Base-by-base conservation (phyloP, 2,329 filamentous ascomycete genomes). In the Penicillium sp. region DNA sequence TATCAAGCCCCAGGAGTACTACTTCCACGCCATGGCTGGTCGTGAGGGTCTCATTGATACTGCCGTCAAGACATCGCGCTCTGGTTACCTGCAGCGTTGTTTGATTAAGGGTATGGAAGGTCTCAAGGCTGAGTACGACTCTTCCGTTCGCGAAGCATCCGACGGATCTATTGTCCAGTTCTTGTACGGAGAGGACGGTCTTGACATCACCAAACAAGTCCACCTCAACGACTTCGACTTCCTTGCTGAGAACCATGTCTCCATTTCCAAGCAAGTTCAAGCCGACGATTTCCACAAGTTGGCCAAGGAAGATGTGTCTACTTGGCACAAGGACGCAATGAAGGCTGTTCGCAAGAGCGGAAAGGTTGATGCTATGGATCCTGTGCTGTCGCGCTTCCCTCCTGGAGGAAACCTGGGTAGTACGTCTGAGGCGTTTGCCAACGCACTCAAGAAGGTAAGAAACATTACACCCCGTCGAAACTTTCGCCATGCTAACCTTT, bases 101-200 rank as follows among this genome's bases (percentile, higher is more conserved):
- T 83, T 99, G 59, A 95, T 99, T 78, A 99, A 99, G 79, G 94
- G 94, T 58, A 95, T 99, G 89, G 94, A 99, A 75, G 94, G 94
- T 4, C 81, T 97, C 42, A 89, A 87, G 66, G 92, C 96, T 2
- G 87, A 92, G 57, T 97, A 99, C 71, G 94, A 99, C 68, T 92
- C 88, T 8, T 95, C 92, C 1, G 94, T 99, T 14, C 86, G 94
- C 59, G 93, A 99, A 55, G 70, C 73, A 67, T 88, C 93, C 0
- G 95, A 99, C 71, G 95, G 95, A 22, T 91, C 89, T 2, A 83
- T 99, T 67, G 83, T 99, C 2, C 94, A 99, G 70, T 97, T 99
- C 75, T 75, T 99, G 31, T 99, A 97, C 69, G 94, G 94, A 56
- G 94, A 99, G 73, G 94, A 99, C 68, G 94, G 93, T 32, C 81